These are phyloP conservation scores for Elaeis guineensis DNA, from an alignment of 176 grass and related monocot species.

Conservation along the genomic window DNA sequence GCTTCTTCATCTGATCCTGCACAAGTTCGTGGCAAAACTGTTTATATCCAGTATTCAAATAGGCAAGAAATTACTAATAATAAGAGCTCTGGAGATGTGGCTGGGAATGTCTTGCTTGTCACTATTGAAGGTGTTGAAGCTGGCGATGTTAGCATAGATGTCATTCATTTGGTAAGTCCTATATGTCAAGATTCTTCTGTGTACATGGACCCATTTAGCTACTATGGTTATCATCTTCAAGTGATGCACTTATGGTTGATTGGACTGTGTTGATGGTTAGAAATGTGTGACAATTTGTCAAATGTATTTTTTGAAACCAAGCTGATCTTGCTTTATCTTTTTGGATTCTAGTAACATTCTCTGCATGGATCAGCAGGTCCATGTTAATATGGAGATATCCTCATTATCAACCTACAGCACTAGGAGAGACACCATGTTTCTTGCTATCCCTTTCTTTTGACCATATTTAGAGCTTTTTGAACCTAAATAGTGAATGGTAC, in stretches of 20 bases:
- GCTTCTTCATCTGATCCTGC: conserved; percentile 87
- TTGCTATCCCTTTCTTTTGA: conserved; percentile 74
- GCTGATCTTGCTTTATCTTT: conserved; percentile 48
- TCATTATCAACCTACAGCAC: conserved; percentile 87
- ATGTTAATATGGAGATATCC: conserved; percentile 89
- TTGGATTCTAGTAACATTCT: conserved; percentile 70
- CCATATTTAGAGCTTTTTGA: conserved; percentile 51
- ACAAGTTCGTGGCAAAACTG: conserved; percentile 91
- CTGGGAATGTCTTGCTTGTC: conserved; percentile 92
- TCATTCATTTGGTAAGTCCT: conserved; percentile 86
- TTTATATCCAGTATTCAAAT: conserved; percentile 98
- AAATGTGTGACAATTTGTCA: conserved; percentile 39
- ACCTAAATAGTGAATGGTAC: conserved; percentile 43
- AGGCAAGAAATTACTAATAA: conserved; percentile 95
- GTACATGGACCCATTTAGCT: no score
- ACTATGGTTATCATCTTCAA: no score
- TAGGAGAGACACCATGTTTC: no score
- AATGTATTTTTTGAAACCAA: conserved; percentile 53
- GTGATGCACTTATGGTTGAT: no score
- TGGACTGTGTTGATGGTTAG: not conserved
- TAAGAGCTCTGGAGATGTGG: conserved; percentile 67
- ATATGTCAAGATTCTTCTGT: not conserved
- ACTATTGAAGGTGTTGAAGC: conserved; percentile 96
- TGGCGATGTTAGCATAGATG: conserved; percentile 93
- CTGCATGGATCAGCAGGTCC: conserved; percentile 97